These are phyloP conservation scores for Kappamyces sp. DNA, from an alignment of 192 early-diverging fungal genomes.

Conservation along the genomic window DNA sequence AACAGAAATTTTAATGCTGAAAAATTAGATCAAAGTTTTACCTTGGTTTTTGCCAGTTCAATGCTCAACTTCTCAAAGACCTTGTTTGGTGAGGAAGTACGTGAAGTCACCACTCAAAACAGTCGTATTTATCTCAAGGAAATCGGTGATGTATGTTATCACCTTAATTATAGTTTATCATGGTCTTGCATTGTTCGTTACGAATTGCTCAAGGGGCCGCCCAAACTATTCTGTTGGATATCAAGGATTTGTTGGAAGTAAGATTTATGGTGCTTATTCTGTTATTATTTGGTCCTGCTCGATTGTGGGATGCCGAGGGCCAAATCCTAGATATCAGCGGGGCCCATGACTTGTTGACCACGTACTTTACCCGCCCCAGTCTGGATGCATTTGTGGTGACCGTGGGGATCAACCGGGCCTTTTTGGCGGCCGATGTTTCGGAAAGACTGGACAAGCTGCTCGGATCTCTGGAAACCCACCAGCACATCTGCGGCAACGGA, in stretches of 20 bases:
- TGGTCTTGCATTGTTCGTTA: slow-evolving; percentile 49
- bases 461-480: slow-evolving; percentile 51
- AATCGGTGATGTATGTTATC: slow-evolving; percentile 43
- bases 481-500: slow-evolving; percentile 56
- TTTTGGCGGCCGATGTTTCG: slow-evolving; percentile 30
- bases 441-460: slow-evolving; percentile 57
- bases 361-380: slow-evolving; percentile 37
- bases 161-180: slow-evolving; percentile 39
- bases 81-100: slow-evolving; percentile 50
- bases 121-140: slow-evolving; percentile 47
- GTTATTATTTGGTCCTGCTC: slow-evolving; percentile 48
- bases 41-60: slow-evolving; percentile 58
- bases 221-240: slow-evolving; percentile 50
- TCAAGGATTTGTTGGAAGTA: slow-evolving; percentile 51
- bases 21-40: slow-evolving; percentile 41
- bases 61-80: slow-evolving; percentile 52
- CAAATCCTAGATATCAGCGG: slow-evolving; percentile 49
- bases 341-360: slow-evolving; percentile 46
- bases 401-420: slow-evolving; percentile 48
- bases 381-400: slow-evolving; percentile 46
- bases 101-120: slow-evolving; percentile 43
- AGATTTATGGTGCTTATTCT: slow-evolving; percentile 15
- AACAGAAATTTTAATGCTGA: slow-evolving; percentile 49
- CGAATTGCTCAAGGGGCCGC: slow-evolving; percentile 36
- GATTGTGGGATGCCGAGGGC: slow-evolving; percentile 52